Percentiles rank a stretch among this genome's conserved stretches.
phyloP scores from a whole-genome alignment of 805 yeast species.

The Candida namnaoensis region DNA sequence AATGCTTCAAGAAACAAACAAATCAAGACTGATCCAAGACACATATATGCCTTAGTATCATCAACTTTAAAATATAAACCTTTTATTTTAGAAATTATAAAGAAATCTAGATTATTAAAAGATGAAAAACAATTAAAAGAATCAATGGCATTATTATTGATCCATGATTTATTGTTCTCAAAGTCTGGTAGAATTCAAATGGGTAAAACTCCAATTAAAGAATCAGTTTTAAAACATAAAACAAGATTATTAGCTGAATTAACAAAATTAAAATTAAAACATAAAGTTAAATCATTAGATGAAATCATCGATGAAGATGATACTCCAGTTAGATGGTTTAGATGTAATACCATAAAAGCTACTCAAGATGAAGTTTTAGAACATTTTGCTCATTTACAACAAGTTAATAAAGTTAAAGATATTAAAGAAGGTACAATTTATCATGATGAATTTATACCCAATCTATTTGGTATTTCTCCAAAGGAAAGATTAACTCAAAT shows the following conservation, averaged over 20 bases:
- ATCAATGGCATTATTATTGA: slow-evolving; percentile 51
- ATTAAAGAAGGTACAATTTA: slow-evolving; percentile 51
- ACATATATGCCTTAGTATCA: slow-evolving; percentile 73
- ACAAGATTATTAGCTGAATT: slow-evolving; percentile 79
- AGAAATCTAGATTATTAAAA: slow-evolving; percentile 56
- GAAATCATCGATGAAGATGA: slow-evolving; percentile 48
- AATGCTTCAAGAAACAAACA: slow-evolving; percentile 36
- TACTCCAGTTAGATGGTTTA: slow-evolving; percentile 76
- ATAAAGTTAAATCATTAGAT: slow-evolving; percentile 48
- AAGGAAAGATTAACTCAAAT: slow-evolving; percentile 58
- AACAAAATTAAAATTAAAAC: slow-evolving; percentile 65
- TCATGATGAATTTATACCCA: slow-evolving; percentile 65
- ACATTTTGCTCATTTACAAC: slow-evolving; percentile 31
- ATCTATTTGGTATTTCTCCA: slow-evolving; percentile 79
- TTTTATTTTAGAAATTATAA: slow-evolving; percentile 52
- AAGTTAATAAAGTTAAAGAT: slow-evolving; percentile 36
- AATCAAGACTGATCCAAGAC: slow-evolving; percentile 67
- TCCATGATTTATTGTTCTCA: slow-evolving; percentile 75
- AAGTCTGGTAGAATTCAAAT: slow-evolving; percentile 76
- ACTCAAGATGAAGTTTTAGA: slow-evolving; percentile 21
- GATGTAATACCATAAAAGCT: slow-evolving; percentile 59
- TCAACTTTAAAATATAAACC: slow-evolving; percentile 70
- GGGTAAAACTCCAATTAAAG: slow-evolving; percentile 83
- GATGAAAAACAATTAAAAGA: slow-evolving; percentile 43
- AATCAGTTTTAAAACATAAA: slow-evolving; percentile 67